phyloP scores from a whole-genome alignment of 2,329 filamentous ascomycete species.

The Atkinsonella texensis region DNA sequence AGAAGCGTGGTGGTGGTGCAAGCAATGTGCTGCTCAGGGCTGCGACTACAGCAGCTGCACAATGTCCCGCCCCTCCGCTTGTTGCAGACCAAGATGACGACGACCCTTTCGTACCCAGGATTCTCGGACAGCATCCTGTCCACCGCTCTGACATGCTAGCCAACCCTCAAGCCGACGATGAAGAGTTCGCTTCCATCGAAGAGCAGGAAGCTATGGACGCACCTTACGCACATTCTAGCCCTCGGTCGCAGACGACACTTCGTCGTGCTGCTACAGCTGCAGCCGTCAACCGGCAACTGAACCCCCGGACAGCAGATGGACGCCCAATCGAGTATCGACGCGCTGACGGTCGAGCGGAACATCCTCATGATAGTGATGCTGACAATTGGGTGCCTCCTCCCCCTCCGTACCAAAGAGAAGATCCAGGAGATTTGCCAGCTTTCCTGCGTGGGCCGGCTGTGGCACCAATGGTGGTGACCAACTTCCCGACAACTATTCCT shows the following conservation, averaged over 20 bases:
- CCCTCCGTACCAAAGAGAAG: slow-evolving; percentile 63
- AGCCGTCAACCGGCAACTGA: slow-evolving; percentile 56
- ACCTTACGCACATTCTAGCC: slow-evolving; percentile 61
- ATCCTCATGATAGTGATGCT: slow-evolving; percentile 77
- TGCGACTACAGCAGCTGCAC: slow-evolving; percentile 29
- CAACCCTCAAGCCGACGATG: slow-evolving; percentile 22
- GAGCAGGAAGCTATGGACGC: slow-evolving; percentile 53
- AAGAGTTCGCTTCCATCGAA: slow-evolving; percentile 37
- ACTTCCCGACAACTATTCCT: slow-evolving; percentile 13
- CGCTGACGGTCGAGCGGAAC: slow-evolving; percentile 56
- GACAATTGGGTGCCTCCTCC: slow-evolving; percentile 84
- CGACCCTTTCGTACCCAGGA: slow-evolving; percentile 41
- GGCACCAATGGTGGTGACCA: slow-evolving; percentile 20
- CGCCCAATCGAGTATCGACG: slow-evolving; percentile 51
- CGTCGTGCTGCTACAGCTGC: slow-evolving; percentile 67
- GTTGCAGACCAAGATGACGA: slow-evolving; percentile 25
- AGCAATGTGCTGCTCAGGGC: slow-evolving; percentile 36
- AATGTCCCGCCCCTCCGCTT: slow-evolving; percentile 17
- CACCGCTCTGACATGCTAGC: slow-evolving; percentile 11
- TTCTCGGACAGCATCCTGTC: slow-evolving; percentile 23
- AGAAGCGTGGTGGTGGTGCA: slow-evolving; percentile 34
- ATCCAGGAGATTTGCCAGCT: slow-evolving; percentile 42
- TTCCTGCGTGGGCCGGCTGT: slow-evolving; percentile 41
- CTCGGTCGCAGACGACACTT: slow-evolving; percentile 57
- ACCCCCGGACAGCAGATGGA: slow-evolving; percentile 43